Conservation (phyloP, 2,329 filamentous ascomycete species). For the Xylariaceae sp. region DNA sequence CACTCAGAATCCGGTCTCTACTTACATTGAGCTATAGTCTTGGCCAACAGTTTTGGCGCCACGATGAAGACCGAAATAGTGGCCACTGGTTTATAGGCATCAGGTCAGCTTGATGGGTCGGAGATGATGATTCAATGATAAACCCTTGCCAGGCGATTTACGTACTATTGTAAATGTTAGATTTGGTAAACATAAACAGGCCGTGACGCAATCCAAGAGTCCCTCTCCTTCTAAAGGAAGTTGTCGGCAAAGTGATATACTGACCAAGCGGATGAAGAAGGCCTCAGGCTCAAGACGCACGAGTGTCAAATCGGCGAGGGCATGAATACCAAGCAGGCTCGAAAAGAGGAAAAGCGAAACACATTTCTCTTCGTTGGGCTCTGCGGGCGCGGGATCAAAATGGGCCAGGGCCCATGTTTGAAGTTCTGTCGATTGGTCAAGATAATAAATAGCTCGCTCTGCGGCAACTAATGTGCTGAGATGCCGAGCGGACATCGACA, state of each 20-base stretch:
- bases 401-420: slow-evolving; percentile 14
- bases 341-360: slow-evolving; percentile 12
- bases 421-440: slow-evolving; percentile 9
- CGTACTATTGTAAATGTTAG: no score
- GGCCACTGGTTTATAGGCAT: background rate
- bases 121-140: no score
- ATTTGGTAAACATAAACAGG: no score
- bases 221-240: no score
- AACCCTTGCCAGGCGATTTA: no score
- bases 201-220: no score
- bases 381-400: slow-evolving; percentile 7
- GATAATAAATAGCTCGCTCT: slow-evolving; percentile 4
- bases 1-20: no score
- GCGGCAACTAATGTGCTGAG: slow-evolving; percentile 2
- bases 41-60: background rate
- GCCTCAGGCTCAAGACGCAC: slow-evolving; percentile 3
- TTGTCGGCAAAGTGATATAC: no score
- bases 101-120: no score
- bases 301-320: slow-evolving; percentile 5
- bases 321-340: slow-evolving; percentile 6
- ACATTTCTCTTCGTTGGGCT: slow-evolving; percentile 5
- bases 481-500: slow-evolving; percentile 10
- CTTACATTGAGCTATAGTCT: no score
- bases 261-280: slow-evolving; percentile 9
- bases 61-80: slow-evolving; percentile 13